Evolutionary conservation across 31 red algal species (phyloP).

Genomic region (Bonnemaisonia californica): DNA sequence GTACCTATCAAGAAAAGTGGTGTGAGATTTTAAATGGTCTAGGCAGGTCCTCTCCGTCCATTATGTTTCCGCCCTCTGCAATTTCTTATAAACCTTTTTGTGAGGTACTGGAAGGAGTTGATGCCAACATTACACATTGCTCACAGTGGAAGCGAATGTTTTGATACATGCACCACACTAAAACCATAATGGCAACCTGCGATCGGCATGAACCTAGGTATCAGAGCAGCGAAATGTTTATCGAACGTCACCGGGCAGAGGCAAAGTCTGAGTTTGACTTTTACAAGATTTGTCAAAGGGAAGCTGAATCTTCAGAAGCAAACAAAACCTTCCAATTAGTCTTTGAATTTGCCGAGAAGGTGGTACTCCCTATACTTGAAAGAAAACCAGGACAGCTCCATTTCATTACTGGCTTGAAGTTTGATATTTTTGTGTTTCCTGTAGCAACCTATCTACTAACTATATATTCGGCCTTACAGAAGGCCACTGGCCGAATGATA

Average conservation of each 20-base stretch:
- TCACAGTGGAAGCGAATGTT: background rate
- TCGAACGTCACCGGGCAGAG: background rate
- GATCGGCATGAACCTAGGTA: background rate
- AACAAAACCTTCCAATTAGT: conserved; percentile 18
- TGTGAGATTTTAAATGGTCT: background rate
- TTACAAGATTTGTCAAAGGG: conserved; percentile 1
- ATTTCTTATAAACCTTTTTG: background rate
- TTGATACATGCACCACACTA: background rate
- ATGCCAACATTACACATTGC: background rate
- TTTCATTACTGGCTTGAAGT: conserved; percentile 17
- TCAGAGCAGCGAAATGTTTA: background rate
- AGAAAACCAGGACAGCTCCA: conserved; percentile 17
- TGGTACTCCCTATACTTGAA: background rate
- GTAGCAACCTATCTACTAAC: too few relatives aligned
- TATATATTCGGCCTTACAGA: too few relatives aligned
- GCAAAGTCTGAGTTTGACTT: background rate
- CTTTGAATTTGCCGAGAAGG: conserved; percentile 20
- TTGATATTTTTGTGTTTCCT: conserved; percentile 26
- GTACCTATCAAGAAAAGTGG: conserved; percentile 10
- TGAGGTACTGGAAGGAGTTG: background rate
- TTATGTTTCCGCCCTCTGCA: background rate
- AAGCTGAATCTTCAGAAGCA: background rate
- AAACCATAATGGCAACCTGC: background rate
- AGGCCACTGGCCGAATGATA: too few relatives aligned
- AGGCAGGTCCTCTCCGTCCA: background rate